phyloP scores from a whole-genome alignment of 768 basidiomycete species.

The Serendipita indica region DNA sequence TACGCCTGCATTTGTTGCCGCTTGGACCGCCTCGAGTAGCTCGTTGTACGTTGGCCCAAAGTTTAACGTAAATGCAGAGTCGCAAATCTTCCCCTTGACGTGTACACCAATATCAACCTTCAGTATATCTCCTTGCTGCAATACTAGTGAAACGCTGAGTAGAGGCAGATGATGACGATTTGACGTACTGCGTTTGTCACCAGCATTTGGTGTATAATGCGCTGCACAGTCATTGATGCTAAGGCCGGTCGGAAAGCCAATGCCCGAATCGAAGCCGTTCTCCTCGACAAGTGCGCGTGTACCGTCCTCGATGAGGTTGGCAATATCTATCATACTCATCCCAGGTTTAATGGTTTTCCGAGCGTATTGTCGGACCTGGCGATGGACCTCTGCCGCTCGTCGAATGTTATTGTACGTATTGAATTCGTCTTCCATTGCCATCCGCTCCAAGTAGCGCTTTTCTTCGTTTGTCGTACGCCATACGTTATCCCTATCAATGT shows the following conservation, averaged over 20 bases:
- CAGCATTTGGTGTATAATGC: constrained; percentile 91
- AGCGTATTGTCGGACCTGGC: constrained; percentile 75
- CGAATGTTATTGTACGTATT: constrained; percentile 81
- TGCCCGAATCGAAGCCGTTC: constrained; percentile 65
- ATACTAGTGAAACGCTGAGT: constrained; percentile 34
- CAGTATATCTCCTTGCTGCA: constrained; percentile 71
- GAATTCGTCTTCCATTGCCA: constrained; percentile 65
- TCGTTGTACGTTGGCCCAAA: constrained; percentile 85
- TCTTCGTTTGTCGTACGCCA: constrained; percentile 88
- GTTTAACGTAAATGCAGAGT: constrained; percentile 63
- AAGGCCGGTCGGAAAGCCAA: constrained; percentile 94
- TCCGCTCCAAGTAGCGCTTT: constrained; percentile 65
- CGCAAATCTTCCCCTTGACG: constrained; percentile 85
- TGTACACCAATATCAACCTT: constrained; percentile 98
- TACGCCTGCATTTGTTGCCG: constrained; percentile 86
- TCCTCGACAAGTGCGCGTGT: constrained; percentile 86
- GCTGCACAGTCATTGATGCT: constrained; percentile 91
- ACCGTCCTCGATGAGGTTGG: constrained; percentile 82
- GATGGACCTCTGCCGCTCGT: constrained; percentile 88
- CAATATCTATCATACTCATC: constrained; percentile 89
- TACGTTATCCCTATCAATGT: constrained; percentile 30
- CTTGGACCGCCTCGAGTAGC: constrained; percentile 79
- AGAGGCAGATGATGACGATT: constrained; percentile 5
- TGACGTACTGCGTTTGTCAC: constrained; percentile 61
- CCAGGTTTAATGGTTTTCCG: constrained; percentile 78